A percentile compares a stretch with the other conserved stretches of the same genome.
phyloP scores from a whole-genome alignment of 2,329 filamentous ascomycete genomes.

The Cryphonectria japonica region DNA sequence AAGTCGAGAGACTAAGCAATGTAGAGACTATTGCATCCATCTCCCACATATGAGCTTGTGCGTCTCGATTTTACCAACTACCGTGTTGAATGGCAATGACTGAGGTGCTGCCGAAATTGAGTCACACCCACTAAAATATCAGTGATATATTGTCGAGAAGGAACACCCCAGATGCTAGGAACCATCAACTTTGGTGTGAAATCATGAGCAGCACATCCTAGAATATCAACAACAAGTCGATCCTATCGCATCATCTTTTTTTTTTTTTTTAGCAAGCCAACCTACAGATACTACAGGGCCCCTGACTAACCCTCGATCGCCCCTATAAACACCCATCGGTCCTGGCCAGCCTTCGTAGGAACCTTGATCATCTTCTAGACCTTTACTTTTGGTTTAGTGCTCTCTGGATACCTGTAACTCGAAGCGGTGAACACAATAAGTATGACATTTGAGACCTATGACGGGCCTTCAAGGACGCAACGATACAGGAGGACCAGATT shows the following conservation, averaged over 20 bases:
- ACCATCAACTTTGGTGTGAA: neutral
- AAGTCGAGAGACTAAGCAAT: too few relatives aligned
- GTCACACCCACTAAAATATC: neutral
- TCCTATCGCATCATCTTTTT: neutral
- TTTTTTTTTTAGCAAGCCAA: neutral
- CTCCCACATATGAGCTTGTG: too few relatives aligned
- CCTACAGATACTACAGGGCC: neutral
- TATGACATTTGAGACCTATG: conserved; percentile 11
- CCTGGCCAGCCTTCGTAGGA: neutral
- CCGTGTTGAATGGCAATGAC: neutral
- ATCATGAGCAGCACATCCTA: neutral
- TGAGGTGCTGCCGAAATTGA: neutral
- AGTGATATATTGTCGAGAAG: neutral
- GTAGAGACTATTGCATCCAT: too few relatives aligned
- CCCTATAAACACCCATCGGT: neutral
- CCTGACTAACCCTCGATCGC: neutral
- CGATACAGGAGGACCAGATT: conserved; percentile 60
- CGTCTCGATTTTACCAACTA: too few relatives aligned
- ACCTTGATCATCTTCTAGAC: neutral
- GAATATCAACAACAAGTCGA: neutral
- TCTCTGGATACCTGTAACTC: neutral
- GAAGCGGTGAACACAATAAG: neutral
- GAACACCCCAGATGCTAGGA: neutral
- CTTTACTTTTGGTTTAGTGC: neutral
- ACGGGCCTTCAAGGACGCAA: conserved; percentile 7